Base-by-base conservation (phyloP, 1,139 yeast species). In the Arxiozyma bovina region DNA sequence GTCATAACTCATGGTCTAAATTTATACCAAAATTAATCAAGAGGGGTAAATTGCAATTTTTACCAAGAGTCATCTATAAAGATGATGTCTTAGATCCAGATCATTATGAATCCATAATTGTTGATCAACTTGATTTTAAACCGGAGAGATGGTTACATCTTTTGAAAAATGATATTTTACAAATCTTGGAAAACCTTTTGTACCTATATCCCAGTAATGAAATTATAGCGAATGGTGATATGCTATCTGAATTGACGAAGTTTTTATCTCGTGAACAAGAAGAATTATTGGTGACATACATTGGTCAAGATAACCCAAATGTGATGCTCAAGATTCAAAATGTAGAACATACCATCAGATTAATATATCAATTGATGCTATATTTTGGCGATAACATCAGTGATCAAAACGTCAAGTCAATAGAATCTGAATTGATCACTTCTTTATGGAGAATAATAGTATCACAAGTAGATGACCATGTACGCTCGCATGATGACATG, bases 381-480 rank as follows among this genome's bases (percentile, higher is more conserved):
- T 50, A 55, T n/a, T 60, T 60, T 48, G 58, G 58, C 8, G 44
- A 53, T 3, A 55, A 58, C n/a, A 52, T 65, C 4, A 53, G 54
- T 17, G 52, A 54, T 42, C 58, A 57, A 42, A 59, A 58, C 12
- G 53, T 66, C 17, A 61, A 63, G 45, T 63, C 59, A 22, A 57
- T 63, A 17, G 67, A 66, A 52, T 57, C 61, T 42, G 69, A 66
- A 46, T 53, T 68, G 40, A 58, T 63, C 2, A 61, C 63, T 43
- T 54, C 67, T 25, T 55, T 68, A 23, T 66, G 69, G 69, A 57
- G 70, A 40, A 53, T 65, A 5, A 44, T 67, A 17, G 69, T 62
- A 1, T 60, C 66, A 7, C 53, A 57, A 38, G 52, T 48, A 53
- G 64, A 43, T n/a, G 56, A 57, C 9, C 54, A 57, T 15, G 51